Percentiles rank a stretch among this genome's conserved stretches.
Evolutionary conservation across 2,329 filamentous ascomycete species (phyloP).

Genomic region (Huntiella moniliformis): DNA sequence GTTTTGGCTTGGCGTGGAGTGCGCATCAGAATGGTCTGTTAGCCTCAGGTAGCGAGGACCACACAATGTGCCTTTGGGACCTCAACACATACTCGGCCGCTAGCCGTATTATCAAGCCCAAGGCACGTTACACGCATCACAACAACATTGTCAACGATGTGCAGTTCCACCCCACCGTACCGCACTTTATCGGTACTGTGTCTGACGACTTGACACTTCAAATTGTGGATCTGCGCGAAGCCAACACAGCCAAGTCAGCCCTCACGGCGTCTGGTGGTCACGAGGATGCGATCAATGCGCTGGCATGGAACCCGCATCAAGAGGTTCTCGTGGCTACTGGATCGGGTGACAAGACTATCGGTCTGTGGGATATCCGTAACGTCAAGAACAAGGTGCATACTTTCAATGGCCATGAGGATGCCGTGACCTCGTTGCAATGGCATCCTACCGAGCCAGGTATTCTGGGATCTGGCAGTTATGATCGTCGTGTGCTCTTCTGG

Average conservation of each 20-base stretch:
- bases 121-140: conserved; percentile 69
- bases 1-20: conserved; percentile 86
- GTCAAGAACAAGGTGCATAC: conserved; percentile 79
- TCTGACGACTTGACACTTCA: conserved; percentile 91
- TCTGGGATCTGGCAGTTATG: conserved; percentile 79
- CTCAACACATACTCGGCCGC: conserved; percentile 54
- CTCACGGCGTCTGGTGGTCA: conserved; percentile 58
- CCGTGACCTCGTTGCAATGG: conserved; percentile 85
- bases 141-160: conserved; percentile 89
- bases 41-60: conserved; percentile 80
- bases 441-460: conserved; percentile 81
- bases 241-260: conserved; percentile 46
- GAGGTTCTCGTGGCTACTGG: conserved; percentile 83
- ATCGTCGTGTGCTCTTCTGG: conserved; percentile 90
- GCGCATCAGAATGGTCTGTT: conserved; percentile 66
- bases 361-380: conserved; percentile 86
- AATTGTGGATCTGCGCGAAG: conserved; percentile 67
- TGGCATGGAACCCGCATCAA: conserved; percentile 84
- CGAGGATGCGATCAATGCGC: conserved; percentile 81
- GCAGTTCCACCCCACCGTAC: conserved; percentile 77
- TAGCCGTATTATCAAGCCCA: conserved; percentile 51
- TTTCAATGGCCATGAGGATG: conserved; percentile 71
- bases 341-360: conserved; percentile 87
- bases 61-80: conserved; percentile 85
- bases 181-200: conserved; percentile 73